Evolutionary conservation across 257 asterid genomes (phyloP).

Genomic region (Solanum peruvianum): DNA sequence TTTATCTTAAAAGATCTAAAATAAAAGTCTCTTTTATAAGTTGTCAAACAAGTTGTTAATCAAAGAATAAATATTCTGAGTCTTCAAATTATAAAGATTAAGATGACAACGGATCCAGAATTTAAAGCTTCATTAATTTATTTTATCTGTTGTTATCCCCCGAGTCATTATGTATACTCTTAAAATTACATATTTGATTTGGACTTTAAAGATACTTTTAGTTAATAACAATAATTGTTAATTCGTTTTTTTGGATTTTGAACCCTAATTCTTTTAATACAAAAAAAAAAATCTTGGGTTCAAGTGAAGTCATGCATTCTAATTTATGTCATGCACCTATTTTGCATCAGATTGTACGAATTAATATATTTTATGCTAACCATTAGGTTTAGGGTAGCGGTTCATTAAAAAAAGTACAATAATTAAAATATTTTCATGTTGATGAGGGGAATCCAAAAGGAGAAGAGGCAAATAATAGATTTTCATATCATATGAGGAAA

Average conservation of each 20-base stretch:
- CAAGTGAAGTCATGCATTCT: neutral
- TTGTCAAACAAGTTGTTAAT: neutral
- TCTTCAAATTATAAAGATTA: neutral
- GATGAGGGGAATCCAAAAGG: neutral
- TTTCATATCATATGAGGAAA: neutral
- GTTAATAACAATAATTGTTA: too few species aligned
- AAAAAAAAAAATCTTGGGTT: fast-evolving
- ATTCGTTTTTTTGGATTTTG: neutral
- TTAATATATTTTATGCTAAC: neutral
- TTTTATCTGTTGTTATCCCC: neutral
- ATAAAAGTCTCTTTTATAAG: neutral
- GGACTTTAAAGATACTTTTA: neutral
- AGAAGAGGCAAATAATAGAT: neutral
- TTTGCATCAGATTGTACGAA: too few species aligned
- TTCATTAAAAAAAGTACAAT: neutral
- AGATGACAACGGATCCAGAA: neutral
- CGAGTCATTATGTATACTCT: neutral
- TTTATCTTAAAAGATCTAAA: too few species aligned
- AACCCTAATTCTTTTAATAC: too few species aligned
- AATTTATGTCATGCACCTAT: too few species aligned
- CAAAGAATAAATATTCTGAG: neutral
- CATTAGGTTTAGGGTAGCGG: neutral
- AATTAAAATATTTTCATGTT: neutral
- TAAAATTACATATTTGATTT: neutral
- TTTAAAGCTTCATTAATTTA: too few species aligned